Base-by-base conservation (phyloP, 2,329 filamentous ascomycete species). In the Karstenula rhodostoma region DNA sequence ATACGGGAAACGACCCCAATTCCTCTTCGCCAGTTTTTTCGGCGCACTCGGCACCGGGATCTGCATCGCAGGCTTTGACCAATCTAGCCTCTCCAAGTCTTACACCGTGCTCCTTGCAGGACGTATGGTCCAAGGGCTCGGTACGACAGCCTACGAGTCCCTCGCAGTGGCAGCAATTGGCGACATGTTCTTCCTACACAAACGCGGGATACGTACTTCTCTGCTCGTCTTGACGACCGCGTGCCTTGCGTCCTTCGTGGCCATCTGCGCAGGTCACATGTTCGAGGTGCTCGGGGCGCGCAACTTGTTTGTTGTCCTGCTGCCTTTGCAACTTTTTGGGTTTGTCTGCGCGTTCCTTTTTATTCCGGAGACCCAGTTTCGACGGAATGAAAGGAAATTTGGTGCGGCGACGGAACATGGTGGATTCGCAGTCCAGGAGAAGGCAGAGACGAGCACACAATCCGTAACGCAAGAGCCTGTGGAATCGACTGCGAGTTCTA, bases 151-250 rank as follows among this genome's bases (percentile, higher is more conserved):
- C 2, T 77, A 71, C 58, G 75, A 77, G 60, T 73, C 70, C 23
- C 65, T 77, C 4, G 71, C 69, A 5, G 65, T 77, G 13, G 73
- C 75, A 2, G 66, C 73, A 1, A 67, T 77, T 7, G 74, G 75
- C 10, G 75, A 77, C 51, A 70, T 77, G 59, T 76, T 75, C 57
- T 76, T 71, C 62, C 57, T 77, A 19, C 73, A 77, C 47, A 69
- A 76, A 51, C 67, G 74, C 7, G 74, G 69, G 0, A 25, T 71
- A 42, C 67, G 73, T 5, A 75, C 73, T 0, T 70, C 74, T 5
- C 22, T 76, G 13, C 63, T 76, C 4, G 73, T 77, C 2, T 63
- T 73, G 2, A 73, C 73, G 2, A 61, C 76, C 12, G 71, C 74
- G 1, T 75, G 73, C 56, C 66, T 74, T 48, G 63, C 68, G 0